Percentiles rank a stretch among this genome's conserved stretches.
phyloP scores from a whole-genome alignment of 2,329 filamentous ascomycete genomes.

The Teratosphaeria gauchensis region DNA sequence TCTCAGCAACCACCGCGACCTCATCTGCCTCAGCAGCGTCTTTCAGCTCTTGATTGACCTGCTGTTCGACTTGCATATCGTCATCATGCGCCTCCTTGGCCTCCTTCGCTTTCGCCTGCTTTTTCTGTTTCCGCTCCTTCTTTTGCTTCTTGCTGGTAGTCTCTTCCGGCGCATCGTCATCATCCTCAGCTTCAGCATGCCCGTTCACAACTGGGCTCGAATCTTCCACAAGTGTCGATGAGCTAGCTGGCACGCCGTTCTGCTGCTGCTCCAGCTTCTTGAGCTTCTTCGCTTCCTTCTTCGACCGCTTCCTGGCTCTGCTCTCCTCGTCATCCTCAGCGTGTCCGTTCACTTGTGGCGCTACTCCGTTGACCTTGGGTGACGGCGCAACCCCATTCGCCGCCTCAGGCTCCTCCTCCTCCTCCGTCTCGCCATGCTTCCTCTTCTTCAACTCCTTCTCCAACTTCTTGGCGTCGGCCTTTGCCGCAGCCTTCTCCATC shows the following conservation, averaged over 20 bases:
- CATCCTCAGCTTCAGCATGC: not conserved
- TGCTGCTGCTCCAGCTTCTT: conserved; percentile 3
- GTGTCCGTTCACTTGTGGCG: not conserved
- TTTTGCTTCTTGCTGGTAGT: not conserved
- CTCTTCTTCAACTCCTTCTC: conserved; percentile 26
- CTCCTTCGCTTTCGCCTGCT: conserved; percentile 3
- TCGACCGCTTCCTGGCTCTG: conserved; percentile 15
- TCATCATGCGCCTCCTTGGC: conserved; percentile 8
- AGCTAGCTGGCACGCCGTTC: not conserved
- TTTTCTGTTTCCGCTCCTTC: conserved; percentile 9
- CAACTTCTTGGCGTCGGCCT: conserved; percentile 14
- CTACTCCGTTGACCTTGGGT: conserved; percentile 4
- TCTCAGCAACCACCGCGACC: conserved; percentile 4
- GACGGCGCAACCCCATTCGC: conserved; percentile 2
- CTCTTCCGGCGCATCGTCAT: not conserved
- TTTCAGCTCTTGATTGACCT: conserved; percentile 22
- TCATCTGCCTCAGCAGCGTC: conserved; percentile 13
- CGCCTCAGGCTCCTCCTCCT: conserved; percentile 3
- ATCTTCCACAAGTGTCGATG: not conserved
- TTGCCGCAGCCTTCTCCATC: conserved; percentile 14
- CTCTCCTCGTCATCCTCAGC: conserved; percentile 11
- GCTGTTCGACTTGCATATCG: conserved; percentile 15
- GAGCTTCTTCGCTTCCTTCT: conserved; percentile 10
- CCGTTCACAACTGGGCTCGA: not conserved
- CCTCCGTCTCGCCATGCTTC: conserved; percentile 12